These are phyloP conservation scores for Wickerhamiella parazyma DNA, from an alignment of 805 yeast genomes.

Conservation along the genomic window DNA sequence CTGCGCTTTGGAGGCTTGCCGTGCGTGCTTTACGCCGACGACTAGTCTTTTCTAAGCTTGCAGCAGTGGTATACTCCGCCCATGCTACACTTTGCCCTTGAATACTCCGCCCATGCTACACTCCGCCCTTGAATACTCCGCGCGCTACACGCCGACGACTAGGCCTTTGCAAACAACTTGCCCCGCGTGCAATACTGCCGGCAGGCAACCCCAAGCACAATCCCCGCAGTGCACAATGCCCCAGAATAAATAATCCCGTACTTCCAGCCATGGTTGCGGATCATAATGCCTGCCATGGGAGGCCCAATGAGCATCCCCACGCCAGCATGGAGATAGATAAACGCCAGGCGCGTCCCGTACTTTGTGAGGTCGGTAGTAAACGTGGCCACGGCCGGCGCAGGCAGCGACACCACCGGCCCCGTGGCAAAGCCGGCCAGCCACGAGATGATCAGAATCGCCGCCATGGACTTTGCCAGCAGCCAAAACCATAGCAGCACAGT, in stretches of 20 bases:
- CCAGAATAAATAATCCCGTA: constrained; percentile 5
- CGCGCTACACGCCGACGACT: too few species aligned
- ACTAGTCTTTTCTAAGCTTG: too few species aligned
- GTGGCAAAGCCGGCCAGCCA: constrained; percentile 24
- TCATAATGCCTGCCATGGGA: constrained; percentile 23
- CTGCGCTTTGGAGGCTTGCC: too few species aligned
- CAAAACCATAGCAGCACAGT: constrained; percentile 25
- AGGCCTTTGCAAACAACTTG: not conserved
- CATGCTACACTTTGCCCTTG: too few species aligned
- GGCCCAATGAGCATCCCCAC: constrained; percentile 29
- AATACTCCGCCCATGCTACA: too few species aligned
- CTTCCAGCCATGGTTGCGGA: constrained; percentile 17
- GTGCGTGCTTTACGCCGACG: too few species aligned
- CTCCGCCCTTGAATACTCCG: too few species aligned
- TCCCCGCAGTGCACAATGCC: not conserved
- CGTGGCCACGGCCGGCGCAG: constrained; percentile 24
- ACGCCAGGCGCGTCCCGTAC: constrained; percentile 38
- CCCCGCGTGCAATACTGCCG: constrained; percentile 1
- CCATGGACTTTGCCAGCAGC: constrained; percentile 25
- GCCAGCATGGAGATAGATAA: constrained; percentile 44
- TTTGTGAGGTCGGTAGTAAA: constrained; percentile 20
- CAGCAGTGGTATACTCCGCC: too few species aligned
- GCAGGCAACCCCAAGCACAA: not conserved
- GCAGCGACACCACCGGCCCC: constrained; percentile 25
- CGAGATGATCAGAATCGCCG: constrained; percentile 23